A percentile compares a stretch with the other conserved stretches of the same genome.
These are phyloP conservation scores for Thuidium tamariscinum DNA, from an alignment of 225 moss, liverwort and hornwort genomes.

Conservation along the genomic window DNA sequence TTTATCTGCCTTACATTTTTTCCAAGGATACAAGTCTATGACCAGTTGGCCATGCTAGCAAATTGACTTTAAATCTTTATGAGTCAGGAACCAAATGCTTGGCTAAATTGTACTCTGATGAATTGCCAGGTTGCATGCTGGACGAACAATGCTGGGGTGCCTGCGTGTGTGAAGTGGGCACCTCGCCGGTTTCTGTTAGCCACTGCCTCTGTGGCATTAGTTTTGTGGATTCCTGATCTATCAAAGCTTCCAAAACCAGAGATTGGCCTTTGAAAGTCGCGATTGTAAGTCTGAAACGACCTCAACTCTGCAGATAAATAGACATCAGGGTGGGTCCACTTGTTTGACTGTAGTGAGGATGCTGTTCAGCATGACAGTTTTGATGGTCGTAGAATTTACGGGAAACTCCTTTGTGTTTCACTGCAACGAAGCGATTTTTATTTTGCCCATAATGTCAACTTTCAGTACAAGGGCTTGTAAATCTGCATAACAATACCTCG, in stretches of 20 bases:
- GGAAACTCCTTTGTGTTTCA: background rate
- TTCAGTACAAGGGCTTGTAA: background rate
- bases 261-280: slow-evolving; percentile 9
- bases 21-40: background rate
- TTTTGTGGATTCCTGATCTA: slow-evolving; percentile 84
- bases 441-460: background rate
- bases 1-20: background rate
- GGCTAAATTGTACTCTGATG: background rate
- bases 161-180: slow-evolving; percentile 93
- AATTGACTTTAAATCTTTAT: background rate
- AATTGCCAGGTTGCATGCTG: slow-evolving; percentile 65
- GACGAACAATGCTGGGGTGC: slow-evolving; percentile 80
- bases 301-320: background rate
- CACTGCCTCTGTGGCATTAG: slow-evolving; percentile 70
- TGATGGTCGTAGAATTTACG: background rate
- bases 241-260: slow-evolving; percentile 46
- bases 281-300: background rate
- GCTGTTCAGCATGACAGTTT: background rate
- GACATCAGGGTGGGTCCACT: background rate
- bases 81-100: background rate
- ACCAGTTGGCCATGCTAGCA: background rate
- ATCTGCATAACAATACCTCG: background rate
- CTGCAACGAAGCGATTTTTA: background rate
- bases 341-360: background rate
- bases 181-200: slow-evolving; percentile 92